phyloP scores from a whole-genome alignment of 345 rosid genomes.

The Rubroshorea leprosula region DNA sequence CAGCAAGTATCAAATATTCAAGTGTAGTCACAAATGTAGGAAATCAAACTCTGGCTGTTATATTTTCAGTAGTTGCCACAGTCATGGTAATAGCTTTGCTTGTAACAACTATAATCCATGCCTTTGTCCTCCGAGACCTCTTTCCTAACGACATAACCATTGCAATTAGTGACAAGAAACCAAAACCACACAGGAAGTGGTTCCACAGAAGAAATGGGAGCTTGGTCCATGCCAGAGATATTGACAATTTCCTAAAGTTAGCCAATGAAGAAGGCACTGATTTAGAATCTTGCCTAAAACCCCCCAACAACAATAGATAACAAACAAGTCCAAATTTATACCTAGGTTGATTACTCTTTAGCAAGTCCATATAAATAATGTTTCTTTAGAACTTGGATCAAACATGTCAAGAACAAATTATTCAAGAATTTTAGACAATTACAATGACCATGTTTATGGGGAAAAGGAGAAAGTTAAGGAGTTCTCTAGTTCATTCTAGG shows the following conservation, averaged over 20 bases:
- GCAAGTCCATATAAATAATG: constrained; percentile 15
- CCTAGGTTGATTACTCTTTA: neutral
- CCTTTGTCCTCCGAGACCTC: constrained; percentile 45
- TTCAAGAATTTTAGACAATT: neutral
- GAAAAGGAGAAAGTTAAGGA: neutral
- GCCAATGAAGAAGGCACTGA: constrained; percentile 25
- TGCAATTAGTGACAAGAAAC: constrained; percentile 57
- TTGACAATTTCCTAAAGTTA: constrained; percentile 38
- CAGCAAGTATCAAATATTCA: constrained; percentile 57
- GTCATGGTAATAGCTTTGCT: constrained; percentile 48
- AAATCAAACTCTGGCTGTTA: constrained; percentile 37
- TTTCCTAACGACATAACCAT: constrained; percentile 69
- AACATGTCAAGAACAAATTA: neutral
- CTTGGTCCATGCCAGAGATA: constrained; percentile 32
- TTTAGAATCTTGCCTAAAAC: constrained; percentile 29
- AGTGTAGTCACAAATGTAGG: constrained; percentile 39
- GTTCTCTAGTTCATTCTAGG: too few relatives aligned
- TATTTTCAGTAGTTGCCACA: constrained; percentile 40
- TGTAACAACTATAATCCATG: constrained; percentile 41
- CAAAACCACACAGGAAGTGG: constrained; percentile 44
- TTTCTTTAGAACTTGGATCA: constrained; percentile 5
- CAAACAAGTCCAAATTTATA: constrained; percentile 3
- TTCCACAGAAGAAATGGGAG: constrained; percentile 38
- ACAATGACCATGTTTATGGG: neutral
- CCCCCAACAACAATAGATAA: constrained; percentile 1